A percentile compares a stretch with the other conserved stretches of the same genome.
These are phyloP conservation scores for Tetrapisispora taiwanensis DNA, from an alignment of 805 yeast genomes.

Conservation along the genomic window DNA sequence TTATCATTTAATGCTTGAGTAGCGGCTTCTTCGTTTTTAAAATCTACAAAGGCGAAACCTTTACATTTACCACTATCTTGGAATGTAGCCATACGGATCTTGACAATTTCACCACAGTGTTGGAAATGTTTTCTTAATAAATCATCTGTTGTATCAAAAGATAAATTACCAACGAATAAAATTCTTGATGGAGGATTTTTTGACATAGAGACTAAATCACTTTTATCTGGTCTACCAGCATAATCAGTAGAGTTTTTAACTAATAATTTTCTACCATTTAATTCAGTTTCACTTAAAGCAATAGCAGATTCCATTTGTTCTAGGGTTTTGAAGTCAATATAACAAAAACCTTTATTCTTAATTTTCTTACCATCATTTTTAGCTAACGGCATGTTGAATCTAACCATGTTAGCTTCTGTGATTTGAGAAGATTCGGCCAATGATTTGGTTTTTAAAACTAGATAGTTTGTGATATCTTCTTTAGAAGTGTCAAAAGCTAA, in stretches of 20 bases:
- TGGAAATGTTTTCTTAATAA: constrained; percentile 71
- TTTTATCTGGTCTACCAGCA: constrained; percentile 75
- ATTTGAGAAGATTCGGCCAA: constrained; percentile 32
- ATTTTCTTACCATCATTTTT: constrained; percentile 48
- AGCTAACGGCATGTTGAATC: constrained; percentile 72
- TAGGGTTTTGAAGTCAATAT: constrained; percentile 62
- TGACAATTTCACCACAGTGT: constrained; percentile 79
- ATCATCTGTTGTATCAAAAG: constrained; percentile 84
- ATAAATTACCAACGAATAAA: constrained; percentile 83
- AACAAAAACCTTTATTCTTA: constrained; percentile 70
- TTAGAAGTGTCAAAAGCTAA: constrained; percentile 72
- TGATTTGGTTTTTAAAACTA: constrained; percentile 47
- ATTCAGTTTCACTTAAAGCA: constrained; percentile 53
- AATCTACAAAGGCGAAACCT: constrained; percentile 90
- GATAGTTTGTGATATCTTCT: constrained; percentile 59
- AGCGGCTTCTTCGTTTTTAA: constrained; percentile 69
- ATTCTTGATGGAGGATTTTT: constrained; percentile 85
- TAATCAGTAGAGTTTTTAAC: constrained; percentile 73
- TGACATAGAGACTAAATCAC: constrained; percentile 37
- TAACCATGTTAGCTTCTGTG: constrained; percentile 48
- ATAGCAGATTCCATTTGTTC: constrained; percentile 55
- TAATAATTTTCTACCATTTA: constrained; percentile 78
- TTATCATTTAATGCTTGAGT: constrained; percentile 72
- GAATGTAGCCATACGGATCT: constrained; percentile 94
- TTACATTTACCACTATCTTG: constrained; percentile 94